These are phyloP conservation scores for Gracilaria gracilis DNA, from an alignment of 23 red algal species.

Conservation along the genomic window DNA sequence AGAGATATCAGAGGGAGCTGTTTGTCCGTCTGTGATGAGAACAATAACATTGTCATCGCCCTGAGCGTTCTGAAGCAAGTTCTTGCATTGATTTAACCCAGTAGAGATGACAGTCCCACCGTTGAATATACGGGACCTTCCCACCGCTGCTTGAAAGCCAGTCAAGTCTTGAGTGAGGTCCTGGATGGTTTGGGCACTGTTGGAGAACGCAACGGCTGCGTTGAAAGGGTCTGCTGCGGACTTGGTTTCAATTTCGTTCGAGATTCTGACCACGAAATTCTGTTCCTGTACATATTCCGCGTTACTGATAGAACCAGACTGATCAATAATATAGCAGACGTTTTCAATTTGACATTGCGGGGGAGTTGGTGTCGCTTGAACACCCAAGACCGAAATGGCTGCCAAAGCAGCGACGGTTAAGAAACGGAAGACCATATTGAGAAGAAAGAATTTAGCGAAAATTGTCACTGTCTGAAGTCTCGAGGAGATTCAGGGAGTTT, in stretches of 20 bases:
- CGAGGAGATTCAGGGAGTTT: background rate
- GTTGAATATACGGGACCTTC: background rate
- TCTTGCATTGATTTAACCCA: background rate
- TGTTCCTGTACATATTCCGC: background rate
- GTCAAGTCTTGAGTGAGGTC: background rate
- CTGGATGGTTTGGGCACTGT: background rate
- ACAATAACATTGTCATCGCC: background rate
- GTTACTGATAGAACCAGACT: slow-evolving; percentile 1
- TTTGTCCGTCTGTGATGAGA: background rate
- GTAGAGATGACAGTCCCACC: background rate
- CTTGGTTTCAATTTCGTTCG: background rate
- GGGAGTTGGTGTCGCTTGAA: background rate
- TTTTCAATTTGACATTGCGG: background rate
- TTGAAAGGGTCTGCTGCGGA: background rate
- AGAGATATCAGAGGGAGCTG: background rate
- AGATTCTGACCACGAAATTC: background rate
- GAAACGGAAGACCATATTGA: background rate
- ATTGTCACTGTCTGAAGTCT: background rate
- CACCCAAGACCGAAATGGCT: background rate
- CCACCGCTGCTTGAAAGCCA: background rate
- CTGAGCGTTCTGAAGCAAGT: background rate
- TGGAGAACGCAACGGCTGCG: slow-evolving; percentile 1
- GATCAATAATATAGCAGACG: slow-evolving; percentile 12
- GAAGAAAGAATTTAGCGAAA: background rate
- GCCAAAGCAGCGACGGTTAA: background rate